Base-by-base conservation (phyloP, 257 asterid species). In the Avicennia marina region DNA sequence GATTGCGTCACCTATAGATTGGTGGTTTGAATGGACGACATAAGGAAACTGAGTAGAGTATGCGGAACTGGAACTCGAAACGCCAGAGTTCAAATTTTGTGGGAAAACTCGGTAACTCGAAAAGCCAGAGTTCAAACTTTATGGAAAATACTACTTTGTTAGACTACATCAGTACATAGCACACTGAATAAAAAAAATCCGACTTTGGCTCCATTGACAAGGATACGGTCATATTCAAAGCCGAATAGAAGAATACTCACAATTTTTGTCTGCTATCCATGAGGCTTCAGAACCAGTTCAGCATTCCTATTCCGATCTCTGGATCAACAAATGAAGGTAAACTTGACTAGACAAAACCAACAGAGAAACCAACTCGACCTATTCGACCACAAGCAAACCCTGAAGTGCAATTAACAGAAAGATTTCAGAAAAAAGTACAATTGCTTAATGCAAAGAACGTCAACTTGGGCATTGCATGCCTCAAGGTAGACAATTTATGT, bases 241-340 rank as follows among this genome's bases (percentile, higher is more conserved):
- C 19, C 6, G 22, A 7, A 4, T 43, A 18, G 4, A 46, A 46
- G 53, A 2, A 4, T 17, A 70, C 83, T 76, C 67, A 80, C 86
- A 58, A 51, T 43, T 75, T 60, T 26, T 64, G 76, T 55, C 76
- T 70, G 47, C 70, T 24, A 29, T 80, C 86, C 86, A 80, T 79
- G 34, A 60, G 39, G 61, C 61, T 65, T 74, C 62, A 66, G 42
- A 64, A 27, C 41, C 58, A 63, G 53, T 10, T 40, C 58, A 49
- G 52, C 71, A 66, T 51, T 29, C 66, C 31, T 24, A 3, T 20
- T 63, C 26, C 15, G 32, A 24, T 63, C 56, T 70, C 52, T 50
- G 49, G 17, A 50, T 7, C 41, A 19, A 60, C 15, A 40, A 8
- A 61, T n/a, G 20, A 11, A 34, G 17, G 25, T 36, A 42, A 20